Conservation (phyloP, 2,329 filamentous ascomycete species). For the Botrytis fabae region DNA sequence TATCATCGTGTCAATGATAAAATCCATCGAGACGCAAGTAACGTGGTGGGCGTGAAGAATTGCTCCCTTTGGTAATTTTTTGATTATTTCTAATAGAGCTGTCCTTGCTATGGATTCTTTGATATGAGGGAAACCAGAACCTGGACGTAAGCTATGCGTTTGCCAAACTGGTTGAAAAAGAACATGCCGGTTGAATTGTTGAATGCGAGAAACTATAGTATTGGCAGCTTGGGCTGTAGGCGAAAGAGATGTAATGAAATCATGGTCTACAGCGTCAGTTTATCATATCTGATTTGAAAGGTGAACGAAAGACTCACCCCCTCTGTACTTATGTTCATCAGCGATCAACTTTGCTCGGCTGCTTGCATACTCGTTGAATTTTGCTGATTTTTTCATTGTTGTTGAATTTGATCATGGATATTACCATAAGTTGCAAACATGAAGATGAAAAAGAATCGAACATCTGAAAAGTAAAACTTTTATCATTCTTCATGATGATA, state of each 20-base stretch:
- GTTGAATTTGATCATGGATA: not conserved
- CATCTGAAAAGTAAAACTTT: not conserved
- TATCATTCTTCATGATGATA: not conserved
- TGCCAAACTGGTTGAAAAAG: constrained; percentile 55
- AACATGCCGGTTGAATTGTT: constrained; percentile 68
- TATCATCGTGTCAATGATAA: constrained; percentile 69
- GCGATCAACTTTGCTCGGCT: not conserved
- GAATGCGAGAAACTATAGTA: constrained; percentile 74
- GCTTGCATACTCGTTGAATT: not conserved
- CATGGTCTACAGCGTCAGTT: constrained; percentile 51
- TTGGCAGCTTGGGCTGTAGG: constrained; percentile 74
- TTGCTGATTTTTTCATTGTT: not conserved
- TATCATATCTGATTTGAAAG: not conserved
- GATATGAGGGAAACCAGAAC: constrained; percentile 87
- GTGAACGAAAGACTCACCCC: not conserved
- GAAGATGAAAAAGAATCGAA: not conserved
- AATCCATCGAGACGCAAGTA: constrained; percentile 83
- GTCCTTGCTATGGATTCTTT: constrained; percentile 79
- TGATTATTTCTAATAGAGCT: constrained; percentile 78
- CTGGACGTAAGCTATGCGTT: constrained; percentile 61
- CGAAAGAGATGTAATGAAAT: constrained; percentile 71
- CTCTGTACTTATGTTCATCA: not conserved
- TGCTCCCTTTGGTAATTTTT: constrained; percentile 81
- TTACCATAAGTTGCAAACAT: too few relatives aligned
- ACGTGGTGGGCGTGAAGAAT: constrained; percentile 86